Evolutionary conservation across 202 grass and related monocot species (phyloP), one percentile per base, ranked within the genome.

Genomic region (Eragrostis tef): DNA sequence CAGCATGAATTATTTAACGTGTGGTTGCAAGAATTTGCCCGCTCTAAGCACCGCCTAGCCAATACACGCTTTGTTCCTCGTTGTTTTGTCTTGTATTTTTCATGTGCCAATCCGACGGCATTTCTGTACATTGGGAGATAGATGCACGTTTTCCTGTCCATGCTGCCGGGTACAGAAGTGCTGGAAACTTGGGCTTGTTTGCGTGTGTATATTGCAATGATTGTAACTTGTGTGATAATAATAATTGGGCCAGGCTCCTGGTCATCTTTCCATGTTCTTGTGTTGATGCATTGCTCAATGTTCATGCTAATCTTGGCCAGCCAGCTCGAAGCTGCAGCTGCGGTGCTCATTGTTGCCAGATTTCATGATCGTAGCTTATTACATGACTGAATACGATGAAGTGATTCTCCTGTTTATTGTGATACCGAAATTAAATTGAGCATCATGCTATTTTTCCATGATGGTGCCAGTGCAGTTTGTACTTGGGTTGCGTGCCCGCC

Each of bases 81-180:
- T 67, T 83, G 73, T 83, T 69, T 79, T 12, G 24, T 56, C 48
- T 70, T 1, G 44, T 83, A 48, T 19, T 57, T 76, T 62, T 62
- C 50, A 7, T 14, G 16, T 26, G 56, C 0, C 6, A 74, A 79
- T 67, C 53, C 29, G 11, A 14, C 48, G 39, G 59, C 21, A 17
- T 17, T 85, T 64, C 53, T 83, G 66, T 89, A 85, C 27, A 85
- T 73, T 71, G 77, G 10, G 16, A 51, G 63, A 24, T 26, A 73
- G 27, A 27, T 72, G 58, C 46, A 41, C 21, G 27, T 9, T 9
- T 64, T 16, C 36, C 13, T 63, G 36, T 43, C 29, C 39, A 45
- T 31, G 59, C 22, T 21, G 19, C 41, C 1, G 41, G 79, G 39
- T 54, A 25, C 39, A 53, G 10, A 64, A 71, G 29, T 12, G 13